A percentile compares a stretch with the other conserved stretches of the same genome.
phyloP scores from a whole-genome alignment of 495 filamentous ascomycete genomes.

The Penicillium crystallinum region DNA sequence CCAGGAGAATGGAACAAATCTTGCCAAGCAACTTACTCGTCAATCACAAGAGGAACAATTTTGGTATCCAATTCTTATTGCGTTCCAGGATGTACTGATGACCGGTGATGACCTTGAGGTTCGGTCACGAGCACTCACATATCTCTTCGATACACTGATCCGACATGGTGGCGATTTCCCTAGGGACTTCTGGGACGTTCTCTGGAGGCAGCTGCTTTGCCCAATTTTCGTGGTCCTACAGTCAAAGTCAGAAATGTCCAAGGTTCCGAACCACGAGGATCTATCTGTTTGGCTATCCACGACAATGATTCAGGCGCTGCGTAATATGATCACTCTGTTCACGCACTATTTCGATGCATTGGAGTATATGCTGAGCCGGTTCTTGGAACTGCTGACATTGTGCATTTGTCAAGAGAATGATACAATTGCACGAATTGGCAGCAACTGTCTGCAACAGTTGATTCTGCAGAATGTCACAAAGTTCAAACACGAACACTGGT shows the following conservation, averaged over 20 bases:
- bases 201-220: constrained; percentile 94
- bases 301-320: constrained; percentile 97
- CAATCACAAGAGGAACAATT: constrained; percentile 89
- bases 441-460: constrained; percentile 93
- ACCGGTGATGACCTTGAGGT: constrained; percentile 98
- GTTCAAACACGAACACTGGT: constrained; percentile 82
- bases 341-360: constrained; percentile 96
- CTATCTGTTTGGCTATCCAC: constrained; percentile 98
- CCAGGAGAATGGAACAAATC: constrained; percentile 44
- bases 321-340: constrained; percentile 97
- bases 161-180: constrained; percentile 89
- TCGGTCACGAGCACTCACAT: constrained; percentile 80
- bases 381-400: constrained; percentile 84
- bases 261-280: constrained; percentile 88
- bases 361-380: constrained; percentile 94
- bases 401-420: constrained; percentile 99
- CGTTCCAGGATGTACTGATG: constrained; percentile 98
- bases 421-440: constrained; percentile 95
- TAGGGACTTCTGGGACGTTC: constrained; percentile 93
- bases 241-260: constrained; percentile 91
- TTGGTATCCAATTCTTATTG: constrained; percentile 97
- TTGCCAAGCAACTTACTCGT: constrained; percentile 44
- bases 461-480: constrained; percentile 94
- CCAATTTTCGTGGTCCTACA: constrained; percentile 98
- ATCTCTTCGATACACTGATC: constrained; percentile 90